A percentile compares a stretch with the other conserved stretches of the same genome.
Evolutionary conservation across 768 basidiomycete genomes (phyloP).

Genomic region (Tricholoma terreum): DNA sequence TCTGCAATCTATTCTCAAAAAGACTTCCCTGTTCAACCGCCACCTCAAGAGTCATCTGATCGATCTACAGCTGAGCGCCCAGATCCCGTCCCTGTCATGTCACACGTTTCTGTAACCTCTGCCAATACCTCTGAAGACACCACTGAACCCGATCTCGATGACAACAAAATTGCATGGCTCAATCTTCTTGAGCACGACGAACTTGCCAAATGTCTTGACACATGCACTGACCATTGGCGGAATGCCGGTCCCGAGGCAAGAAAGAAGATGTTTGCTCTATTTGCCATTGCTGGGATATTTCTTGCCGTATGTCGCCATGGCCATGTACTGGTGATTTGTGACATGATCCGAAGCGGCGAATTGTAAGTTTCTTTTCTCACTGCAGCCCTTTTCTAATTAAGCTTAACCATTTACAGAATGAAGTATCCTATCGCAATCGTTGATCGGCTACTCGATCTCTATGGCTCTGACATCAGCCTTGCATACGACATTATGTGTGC

Average conservation of each 20-base stretch:
- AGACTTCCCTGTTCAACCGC: background rate
- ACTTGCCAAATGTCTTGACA: constrained; percentile 2
- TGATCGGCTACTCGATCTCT: constrained; percentile 16
- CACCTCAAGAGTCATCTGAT: background rate
- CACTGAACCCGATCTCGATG: background rate
- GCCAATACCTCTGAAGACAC: background rate
- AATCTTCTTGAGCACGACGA: constrained; percentile 15
- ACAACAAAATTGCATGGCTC: constrained; percentile 14
- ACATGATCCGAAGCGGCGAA: too few species aligned
- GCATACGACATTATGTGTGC: too few species aligned
- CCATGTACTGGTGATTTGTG: too few species aligned
- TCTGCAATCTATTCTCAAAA: background rate
- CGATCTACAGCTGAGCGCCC: background rate
- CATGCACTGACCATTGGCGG: constrained; percentile 9
- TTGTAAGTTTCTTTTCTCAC: background rate
- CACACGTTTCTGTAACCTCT: background rate
- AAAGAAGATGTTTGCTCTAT: constrained; percentile 14
- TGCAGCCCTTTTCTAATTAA: too few species aligned
- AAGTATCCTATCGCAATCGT: too few species aligned
- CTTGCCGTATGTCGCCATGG: too few species aligned
- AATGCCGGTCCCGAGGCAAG: constrained; percentile 1
- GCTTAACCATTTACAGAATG: constrained; percentile 11
- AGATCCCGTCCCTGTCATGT: background rate
- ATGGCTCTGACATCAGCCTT: constrained; percentile 15
- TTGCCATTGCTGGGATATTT: constrained; percentile 22